These are phyloP conservation scores for Leersia perrieri DNA, from an alignment of 176 grass and related monocot species.

Conservation along the genomic window DNA sequence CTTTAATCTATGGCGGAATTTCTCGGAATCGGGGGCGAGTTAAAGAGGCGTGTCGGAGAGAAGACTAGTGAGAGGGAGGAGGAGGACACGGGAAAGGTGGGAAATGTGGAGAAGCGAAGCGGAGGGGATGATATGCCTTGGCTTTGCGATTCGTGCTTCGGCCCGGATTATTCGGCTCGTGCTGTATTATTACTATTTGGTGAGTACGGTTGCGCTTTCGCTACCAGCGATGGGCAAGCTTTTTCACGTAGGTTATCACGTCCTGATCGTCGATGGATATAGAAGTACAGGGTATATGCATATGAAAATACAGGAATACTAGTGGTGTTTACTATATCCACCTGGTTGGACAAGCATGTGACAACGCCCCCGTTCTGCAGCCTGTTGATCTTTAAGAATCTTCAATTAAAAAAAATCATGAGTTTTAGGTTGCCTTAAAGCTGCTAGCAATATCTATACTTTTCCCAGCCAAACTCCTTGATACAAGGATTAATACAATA, in stretches of 20 bases:
- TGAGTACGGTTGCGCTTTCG: neutral
- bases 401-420: neutral
- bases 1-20: slow-evolving; percentile 18
- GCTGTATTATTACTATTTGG: neutral
- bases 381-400: neutral
- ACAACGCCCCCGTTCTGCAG: neutral
- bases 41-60: neutral
- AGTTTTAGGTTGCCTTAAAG: neutral
- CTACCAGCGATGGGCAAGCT: neutral
- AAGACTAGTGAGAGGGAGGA: neutral
- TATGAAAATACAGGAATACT: neutral
- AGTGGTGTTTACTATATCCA: neutral
- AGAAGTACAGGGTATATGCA: neutral
- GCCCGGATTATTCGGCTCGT: neutral
- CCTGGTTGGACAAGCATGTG: neutral
- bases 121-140: too few relatives aligned
- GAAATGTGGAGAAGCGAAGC: neutral
- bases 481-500: neutral
- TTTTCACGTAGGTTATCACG: slow-evolving; percentile 8
- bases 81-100: neutral
- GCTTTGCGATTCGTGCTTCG: slow-evolving; percentile 16
- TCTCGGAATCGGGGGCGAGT: slow-evolving; percentile 11
- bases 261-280: neutral
- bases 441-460: neutral
- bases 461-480: neutral